Evolutionary conservation across 257 asterid species (phyloP).

Genomic region (Solanum ahanhuiri): DNA sequence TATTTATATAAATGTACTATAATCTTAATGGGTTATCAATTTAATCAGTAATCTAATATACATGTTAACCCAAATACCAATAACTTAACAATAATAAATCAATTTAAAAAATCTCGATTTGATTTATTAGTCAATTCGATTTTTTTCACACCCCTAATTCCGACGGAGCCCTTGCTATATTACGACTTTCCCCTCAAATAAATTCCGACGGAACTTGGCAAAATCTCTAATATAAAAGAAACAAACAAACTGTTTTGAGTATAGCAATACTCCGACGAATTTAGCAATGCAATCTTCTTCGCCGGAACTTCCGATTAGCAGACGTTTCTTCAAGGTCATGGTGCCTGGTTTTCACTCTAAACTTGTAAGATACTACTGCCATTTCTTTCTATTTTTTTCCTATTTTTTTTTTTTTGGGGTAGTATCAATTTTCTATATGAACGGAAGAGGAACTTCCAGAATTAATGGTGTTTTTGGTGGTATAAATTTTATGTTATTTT

Average conservation of each 20-base stretch:
- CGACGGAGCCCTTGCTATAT: not conserved
- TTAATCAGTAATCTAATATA: too few species aligned
- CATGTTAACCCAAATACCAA: too few species aligned
- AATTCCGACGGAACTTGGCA: not conserved
- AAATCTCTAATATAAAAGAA: not conserved
- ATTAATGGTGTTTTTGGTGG: not conserved
- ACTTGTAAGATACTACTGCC: slow-evolving; percentile 1
- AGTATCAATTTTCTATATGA: not conserved
- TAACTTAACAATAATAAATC: too few species aligned
- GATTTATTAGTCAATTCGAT: too few species aligned
- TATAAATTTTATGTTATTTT: not conserved
- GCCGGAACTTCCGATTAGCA: not conserved
- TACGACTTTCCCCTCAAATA: too few species aligned
- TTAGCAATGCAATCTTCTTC: not conserved
- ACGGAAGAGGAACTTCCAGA: not conserved
- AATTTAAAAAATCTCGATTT: not conserved
- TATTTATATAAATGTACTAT: too few species aligned
- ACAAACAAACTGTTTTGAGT: not conserved
- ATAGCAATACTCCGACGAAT: not conserved
- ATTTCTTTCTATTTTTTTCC: not conserved
- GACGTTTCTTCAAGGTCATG: slow-evolving; percentile 21
- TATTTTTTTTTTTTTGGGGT: not conserved
- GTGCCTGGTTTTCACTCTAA: slow-evolving; percentile 9
- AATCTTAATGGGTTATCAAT: too few species aligned
- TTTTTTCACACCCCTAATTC: not conserved